phyloP scores from a whole-genome alignment of 768 basidiomycete genomes.

The Russula abietina region DNA sequence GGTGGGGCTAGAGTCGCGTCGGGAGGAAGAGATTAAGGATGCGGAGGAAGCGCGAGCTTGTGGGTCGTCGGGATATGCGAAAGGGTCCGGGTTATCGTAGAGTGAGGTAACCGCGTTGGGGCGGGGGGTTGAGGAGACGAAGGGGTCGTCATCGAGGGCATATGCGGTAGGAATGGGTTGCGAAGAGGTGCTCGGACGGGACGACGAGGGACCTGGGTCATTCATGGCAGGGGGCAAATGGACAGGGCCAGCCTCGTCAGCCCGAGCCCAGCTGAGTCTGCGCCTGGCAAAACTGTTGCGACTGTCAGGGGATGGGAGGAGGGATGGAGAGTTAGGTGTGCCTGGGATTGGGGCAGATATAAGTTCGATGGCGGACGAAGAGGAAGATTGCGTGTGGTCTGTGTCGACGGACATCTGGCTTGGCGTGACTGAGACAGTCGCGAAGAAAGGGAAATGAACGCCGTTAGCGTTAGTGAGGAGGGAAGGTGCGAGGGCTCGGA shows the following conservation, averaged over 20 bases:
- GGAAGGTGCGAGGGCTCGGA: too few species aligned
- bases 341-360: constrained; percentile 37
- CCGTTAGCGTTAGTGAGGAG: too few species aligned
- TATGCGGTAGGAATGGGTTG: constrained; percentile 10
- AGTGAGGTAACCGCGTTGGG: not conserved
- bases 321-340: constrained; percentile 49
- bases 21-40: constrained; percentile 43
- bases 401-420: not conserved
- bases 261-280: constrained; percentile 52
- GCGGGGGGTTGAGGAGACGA: constrained; percentile 32
- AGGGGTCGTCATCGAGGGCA: constrained; percentile 41
- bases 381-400: constrained; percentile 33
- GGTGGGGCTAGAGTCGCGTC: constrained; percentile 31
- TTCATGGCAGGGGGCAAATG: constrained; percentile 29
- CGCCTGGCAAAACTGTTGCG: constrained; percentile 39
- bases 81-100: constrained; percentile 8
- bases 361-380: constrained; percentile 53
- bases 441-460: not conserved
- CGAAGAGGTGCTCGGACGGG: not conserved
- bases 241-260: constrained; percentile 36
- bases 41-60: constrained; percentile 47
- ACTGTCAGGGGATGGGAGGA: constrained; percentile 32
- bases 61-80: constrained; percentile 37
- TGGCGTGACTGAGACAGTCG: not conserved
- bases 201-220: constrained; percentile 23